These are phyloP conservation scores for Clonostachys chloroleuca DNA, from an alignment of 2,329 filamentous ascomycete species.

Conservation along the genomic window DNA sequence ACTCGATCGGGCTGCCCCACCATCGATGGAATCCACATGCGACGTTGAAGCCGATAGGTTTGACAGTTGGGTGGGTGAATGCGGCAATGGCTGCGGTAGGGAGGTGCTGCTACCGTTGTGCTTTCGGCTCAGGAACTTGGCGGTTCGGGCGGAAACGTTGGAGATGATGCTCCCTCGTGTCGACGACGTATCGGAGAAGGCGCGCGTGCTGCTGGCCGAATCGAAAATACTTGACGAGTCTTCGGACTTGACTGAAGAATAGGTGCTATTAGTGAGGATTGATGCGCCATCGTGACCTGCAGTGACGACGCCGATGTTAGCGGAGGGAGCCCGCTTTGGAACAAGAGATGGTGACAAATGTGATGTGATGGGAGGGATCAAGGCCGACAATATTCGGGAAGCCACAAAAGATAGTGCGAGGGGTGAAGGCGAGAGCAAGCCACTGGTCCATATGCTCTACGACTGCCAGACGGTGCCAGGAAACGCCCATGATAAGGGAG, in stretches of 20 bases:
- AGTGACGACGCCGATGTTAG: too few species aligned
- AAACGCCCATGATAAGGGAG: slow-evolving; percentile 3
- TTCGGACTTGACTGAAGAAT: slow-evolving; percentile 26
- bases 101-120: slow-evolving; percentile 4
- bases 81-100: slow-evolving; percentile 1
- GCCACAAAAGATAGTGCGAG: too few species aligned
- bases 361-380: too few species aligned
- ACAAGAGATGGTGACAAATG: too few species aligned
- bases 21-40: neutral
- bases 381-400: too few species aligned
- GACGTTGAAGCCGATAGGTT: slow-evolving; percentile 2
- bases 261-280: slow-evolving; percentile 23
- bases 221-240: slow-evolving; percentile 29
- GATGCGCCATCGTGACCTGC: slow-evolving; percentile 24
- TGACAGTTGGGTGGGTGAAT: neutral
- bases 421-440: too few species aligned
- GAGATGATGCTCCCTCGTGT: slow-evolving; percentile 32
- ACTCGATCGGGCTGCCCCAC: neutral
- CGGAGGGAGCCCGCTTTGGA: too few species aligned
- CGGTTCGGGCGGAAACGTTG: slow-evolving; percentile 28
- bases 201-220: slow-evolving; percentile 21
- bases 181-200: slow-evolving; percentile 32
- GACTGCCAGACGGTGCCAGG: neutral
- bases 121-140: slow-evolving; percentile 24
- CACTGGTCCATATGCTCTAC: too few species aligned